Base-by-base conservation (phyloP, 306 rosid species). In the Pueraria montana region DNA sequence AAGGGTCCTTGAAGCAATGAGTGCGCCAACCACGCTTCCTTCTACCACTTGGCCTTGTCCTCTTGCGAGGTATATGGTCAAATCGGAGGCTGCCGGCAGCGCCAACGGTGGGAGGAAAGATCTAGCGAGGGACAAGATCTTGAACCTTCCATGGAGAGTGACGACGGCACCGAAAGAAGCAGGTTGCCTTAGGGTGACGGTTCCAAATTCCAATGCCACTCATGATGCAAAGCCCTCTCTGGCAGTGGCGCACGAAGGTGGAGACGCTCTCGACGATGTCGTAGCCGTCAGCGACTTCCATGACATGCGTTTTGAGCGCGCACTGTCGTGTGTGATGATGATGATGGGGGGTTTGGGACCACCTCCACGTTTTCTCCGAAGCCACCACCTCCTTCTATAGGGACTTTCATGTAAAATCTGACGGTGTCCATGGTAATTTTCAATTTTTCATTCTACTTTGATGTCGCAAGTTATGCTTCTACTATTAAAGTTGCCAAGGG, bases 21-120 rank as follows among this genome's bases (percentile, higher is more conserved):
- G 83, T 1, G 92, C 85, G 14, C 98, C 99, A 0, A 91, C 97
- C 2, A 92, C 98, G 56, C 95, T 93, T 4, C 99, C 99, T 1
- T 98, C 99, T 0, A 96, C 98, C 4, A 96, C 98, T 82, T 96
- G 99, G 0, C 99, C 99, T 64, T 94, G 98, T 1, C 99, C 99
- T 0, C 99, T 98, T 0, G 97, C 95, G 8, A 96, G 73, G 43
- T 96, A 96, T 40, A 96, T 94, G 0, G 99, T 94, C 86, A 96
- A 86, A 0, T 94, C 97, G 0, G 99, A 89, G 0, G 99, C 98
- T 0, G 95, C 98, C 0, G 97, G 95, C 0, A 98, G 99, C 0
- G 99, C 99, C 0, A 97, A 98, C 0, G 99, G 99, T 0, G 99
- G 99, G 0, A 96, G 77, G 52, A 94, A 96, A 0, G 98, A 94